phyloP scores from a whole-genome alignment of 257 asterid genomes.

The Solanum acaule region DNA sequence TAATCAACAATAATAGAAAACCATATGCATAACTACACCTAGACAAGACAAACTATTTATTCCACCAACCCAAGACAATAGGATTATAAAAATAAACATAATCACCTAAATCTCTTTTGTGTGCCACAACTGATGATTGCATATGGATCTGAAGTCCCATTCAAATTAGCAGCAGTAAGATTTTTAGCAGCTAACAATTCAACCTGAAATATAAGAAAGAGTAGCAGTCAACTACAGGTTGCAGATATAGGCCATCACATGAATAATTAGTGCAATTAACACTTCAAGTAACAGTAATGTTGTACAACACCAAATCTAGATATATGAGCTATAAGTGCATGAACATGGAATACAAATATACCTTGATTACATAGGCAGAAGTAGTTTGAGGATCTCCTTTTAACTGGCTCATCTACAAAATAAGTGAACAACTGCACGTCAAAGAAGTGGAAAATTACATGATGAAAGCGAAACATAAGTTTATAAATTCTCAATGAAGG shows the following conservation, averaged over 20 bases:
- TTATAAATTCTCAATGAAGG: not conserved
- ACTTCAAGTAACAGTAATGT: not conserved
- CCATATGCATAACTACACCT: not conserved
- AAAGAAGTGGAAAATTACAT: conserved; percentile 53
- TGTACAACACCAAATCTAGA: not conserved
- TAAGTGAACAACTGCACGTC: conserved; percentile 85
- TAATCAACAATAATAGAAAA: not conserved
- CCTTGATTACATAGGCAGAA: conserved; percentile 68
- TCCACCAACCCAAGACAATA: not conserved
- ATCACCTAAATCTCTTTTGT: conserved; percentile 83
- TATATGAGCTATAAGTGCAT: not conserved
- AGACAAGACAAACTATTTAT: not conserved
- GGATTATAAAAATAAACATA: not conserved
- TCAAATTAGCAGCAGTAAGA: conserved; percentile 73
- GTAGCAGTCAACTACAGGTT: not conserved
- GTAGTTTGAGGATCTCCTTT: conserved; percentile 37
- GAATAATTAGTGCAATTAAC: not conserved
- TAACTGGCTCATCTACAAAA: conserved; percentile 57
- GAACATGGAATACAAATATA: conserved; percentile 7
- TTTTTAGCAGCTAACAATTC: conserved; percentile 91
- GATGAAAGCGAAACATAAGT: conserved; percentile 16
- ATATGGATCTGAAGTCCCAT: conserved; percentile 93
- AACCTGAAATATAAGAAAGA: conserved; percentile 39
- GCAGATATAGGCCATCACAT: not conserved
- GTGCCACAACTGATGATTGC: conserved; percentile 77